Conservation (phyloP, 768 basidiomycete genomes). For the Phlebiopsis flavidoalba region DNA sequence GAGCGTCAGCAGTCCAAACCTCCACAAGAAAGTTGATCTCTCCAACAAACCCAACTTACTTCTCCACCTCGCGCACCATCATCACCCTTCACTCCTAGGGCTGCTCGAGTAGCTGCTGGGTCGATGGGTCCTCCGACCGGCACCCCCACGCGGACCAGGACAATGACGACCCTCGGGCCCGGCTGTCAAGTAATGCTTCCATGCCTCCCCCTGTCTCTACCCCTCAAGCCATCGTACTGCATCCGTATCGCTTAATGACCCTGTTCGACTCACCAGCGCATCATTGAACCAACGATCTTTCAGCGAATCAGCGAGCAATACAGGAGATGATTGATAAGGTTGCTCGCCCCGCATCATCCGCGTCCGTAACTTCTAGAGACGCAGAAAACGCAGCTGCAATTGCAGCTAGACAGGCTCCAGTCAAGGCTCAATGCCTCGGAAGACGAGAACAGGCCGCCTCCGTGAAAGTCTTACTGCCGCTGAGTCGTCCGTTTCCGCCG, state of each 20-base stretch:
- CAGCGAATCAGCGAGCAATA: constrained; percentile 33
- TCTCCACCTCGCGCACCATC: constrained; percentile 30
- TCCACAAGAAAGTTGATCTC: constrained; percentile 9
- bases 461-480: constrained; percentile 22
- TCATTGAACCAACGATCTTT: constrained; percentile 27
- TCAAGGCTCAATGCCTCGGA: constrained; percentile 55
- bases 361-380: constrained; percentile 29
- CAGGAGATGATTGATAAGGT: constrained; percentile 48
- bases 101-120: constrained; percentile 34
- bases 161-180: constrained; percentile 48
- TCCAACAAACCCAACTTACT: constrained; percentile 26
- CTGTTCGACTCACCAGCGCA: constrained; percentile 11
- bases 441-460: constrained; percentile 64
- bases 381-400: constrained; percentile 22
- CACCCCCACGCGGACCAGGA: constrained; percentile 32
- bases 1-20: constrained; percentile 19
- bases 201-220: constrained; percentile 81
- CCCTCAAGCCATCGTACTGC: constrained; percentile 35
- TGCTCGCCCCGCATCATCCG: constrained; percentile 30
- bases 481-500: constrained; percentile 10
- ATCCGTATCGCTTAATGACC: constrained; percentile 32
- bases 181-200: constrained; percentile 66
- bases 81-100: constrained; percentile 72
- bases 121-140: constrained; percentile 36
- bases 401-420: constrained; percentile 37